Evolutionary conservation across 75 land plant species (phyloP).

Genomic region (Pinus albicaulis): DNA sequence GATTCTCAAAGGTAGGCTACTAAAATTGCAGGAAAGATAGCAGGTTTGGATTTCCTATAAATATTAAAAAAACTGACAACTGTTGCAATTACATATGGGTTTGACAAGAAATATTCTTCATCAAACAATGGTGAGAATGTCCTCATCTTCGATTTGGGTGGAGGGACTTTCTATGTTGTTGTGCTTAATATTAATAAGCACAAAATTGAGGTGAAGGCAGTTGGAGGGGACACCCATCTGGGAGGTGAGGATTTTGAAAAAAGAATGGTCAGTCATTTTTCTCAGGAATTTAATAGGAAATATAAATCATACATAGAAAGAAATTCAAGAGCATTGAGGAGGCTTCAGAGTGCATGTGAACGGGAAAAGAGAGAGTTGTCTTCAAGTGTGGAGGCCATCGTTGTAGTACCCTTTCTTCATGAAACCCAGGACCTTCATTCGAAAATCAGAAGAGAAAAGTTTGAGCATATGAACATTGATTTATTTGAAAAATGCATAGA

Average conservation of each 20-base stretch:
- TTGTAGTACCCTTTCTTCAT: constrained; percentile 11
- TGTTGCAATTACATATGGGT: constrained; percentile 27
- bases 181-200: constrained; percentile 16
- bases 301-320: constrained; percentile 15
- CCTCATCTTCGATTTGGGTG: constrained; percentile 24
- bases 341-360: constrained; percentile 19
- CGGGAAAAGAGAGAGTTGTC: constrained; percentile 25
- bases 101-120: constrained; percentile 6
- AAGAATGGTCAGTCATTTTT: constrained; percentile 12
- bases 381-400: constrained; percentile 20
- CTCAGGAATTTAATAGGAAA: constrained; percentile 24
- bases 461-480: constrained; percentile 22
- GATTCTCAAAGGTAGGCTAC: constrained; percentile 28
- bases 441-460: constrained; percentile 25
- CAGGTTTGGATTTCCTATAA: constrained; percentile 18
- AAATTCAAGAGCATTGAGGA: constrained; percentile 12
- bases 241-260: constrained; percentile 27
- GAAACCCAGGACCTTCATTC: constrained; percentile 15
- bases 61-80: constrained; percentile 31
- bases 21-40: constrained; percentile 23
- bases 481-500: constrained; percentile 28
- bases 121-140: constrained; percentile 13
- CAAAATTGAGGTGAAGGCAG: constrained; percentile 8
- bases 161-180: constrained; percentile 31
- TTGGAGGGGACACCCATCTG: constrained; percentile 19